phyloP scores from a whole-genome alignment of 2,329 filamentous ascomycete genomes.

The Pyricularia pennisetigena region DNA sequence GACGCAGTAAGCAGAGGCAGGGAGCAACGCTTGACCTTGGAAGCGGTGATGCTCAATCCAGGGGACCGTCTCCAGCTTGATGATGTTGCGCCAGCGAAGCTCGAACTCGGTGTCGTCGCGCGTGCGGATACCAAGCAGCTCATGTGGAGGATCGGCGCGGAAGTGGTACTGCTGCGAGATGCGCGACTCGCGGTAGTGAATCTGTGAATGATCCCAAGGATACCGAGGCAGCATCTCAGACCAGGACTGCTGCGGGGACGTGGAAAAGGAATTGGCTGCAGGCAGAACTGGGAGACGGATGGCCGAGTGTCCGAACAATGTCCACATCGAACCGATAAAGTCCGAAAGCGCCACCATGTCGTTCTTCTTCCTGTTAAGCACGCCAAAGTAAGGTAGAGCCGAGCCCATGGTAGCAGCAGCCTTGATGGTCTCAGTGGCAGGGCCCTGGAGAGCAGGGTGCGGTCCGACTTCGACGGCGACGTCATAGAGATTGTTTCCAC shows the following conservation, averaged over 20 bases:
- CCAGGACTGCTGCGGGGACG: background rate
- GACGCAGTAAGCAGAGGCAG: conserved; percentile 34
- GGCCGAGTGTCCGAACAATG: conserved; percentile 15
- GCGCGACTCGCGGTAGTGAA: conserved; percentile 32
- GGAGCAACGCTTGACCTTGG: conserved; percentile 32
- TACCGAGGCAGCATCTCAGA: conserved; percentile 28
- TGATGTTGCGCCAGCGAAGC: conserved; percentile 16
- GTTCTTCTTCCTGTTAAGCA: conserved; percentile 20
- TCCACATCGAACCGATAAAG: conserved; percentile 24
- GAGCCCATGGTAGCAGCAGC: too few species aligned
- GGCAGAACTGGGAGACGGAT: conserved; percentile 13
- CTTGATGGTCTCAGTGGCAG: conserved; percentile 23
- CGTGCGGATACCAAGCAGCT: conserved; percentile 10
- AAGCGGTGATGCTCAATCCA: conserved; percentile 32
- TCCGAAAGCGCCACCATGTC: conserved; percentile 20
- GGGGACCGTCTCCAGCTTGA: conserved; percentile 14
- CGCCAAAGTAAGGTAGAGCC: conserved; percentile 19
- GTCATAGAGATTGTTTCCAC: conserved; percentile 17
- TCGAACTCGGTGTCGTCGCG: conserved; percentile 9
- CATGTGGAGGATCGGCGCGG: conserved; percentile 7
- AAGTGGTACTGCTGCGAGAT: conserved; percentile 18
- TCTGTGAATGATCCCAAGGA: conserved; percentile 35
- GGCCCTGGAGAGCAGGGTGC: conserved; percentile 32
- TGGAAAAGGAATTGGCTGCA: conserved; percentile 8
- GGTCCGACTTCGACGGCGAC: conserved; percentile 34